Evolutionary conservation across 768 basidiomycete genomes (phyloP).

Genomic region (Mycena olivaceomarginata): DNA sequence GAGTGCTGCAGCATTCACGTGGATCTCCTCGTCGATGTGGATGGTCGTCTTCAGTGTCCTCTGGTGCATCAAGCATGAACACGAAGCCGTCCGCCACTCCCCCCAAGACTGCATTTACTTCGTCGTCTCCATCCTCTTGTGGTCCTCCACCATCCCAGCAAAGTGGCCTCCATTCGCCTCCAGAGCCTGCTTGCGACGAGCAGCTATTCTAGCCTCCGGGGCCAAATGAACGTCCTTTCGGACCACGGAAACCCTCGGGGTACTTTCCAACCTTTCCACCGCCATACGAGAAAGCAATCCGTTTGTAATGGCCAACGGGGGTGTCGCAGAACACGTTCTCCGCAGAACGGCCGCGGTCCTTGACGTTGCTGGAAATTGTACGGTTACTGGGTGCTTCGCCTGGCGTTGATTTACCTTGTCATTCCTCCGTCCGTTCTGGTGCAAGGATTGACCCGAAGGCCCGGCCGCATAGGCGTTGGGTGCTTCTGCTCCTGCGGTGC

Average conservation of each 20-base stretch:
- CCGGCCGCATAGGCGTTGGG: background rate
- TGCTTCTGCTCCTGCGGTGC: background rate
- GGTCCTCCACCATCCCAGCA: conserved; percentile 30
- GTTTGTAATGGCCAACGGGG: conserved; percentile 43
- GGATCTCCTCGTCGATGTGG: conserved; percentile 22
- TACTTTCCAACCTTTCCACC: no score
- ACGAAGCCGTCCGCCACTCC: conserved; percentile 16
- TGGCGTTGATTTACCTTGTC: conserved; percentile 8
- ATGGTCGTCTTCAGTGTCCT: conserved; percentile 8
- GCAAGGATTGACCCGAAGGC: no score
- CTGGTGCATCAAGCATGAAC: conserved; percentile 12
- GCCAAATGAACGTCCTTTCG: no score
- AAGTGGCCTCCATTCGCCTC: conserved; percentile 25
- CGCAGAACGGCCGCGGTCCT: conserved; percentile 20
- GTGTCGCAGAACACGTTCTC: conserved; percentile 46
- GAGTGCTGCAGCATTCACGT: conserved; percentile 8
- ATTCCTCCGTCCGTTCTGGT: background rate
- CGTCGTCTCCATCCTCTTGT: conserved; percentile 34
- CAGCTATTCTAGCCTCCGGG: no score
- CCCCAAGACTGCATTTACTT: background rate
- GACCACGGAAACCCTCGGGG: no score
- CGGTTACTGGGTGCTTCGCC: background rate
- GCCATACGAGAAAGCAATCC: conserved; percentile 34
- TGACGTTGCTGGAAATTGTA: conserved; percentile 21
- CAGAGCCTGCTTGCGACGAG: no score